These are phyloP conservation scores for Pestalotiopsis sp. DNA, from an alignment of 2,329 filamentous ascomycete species.

Conservation along the genomic window DNA sequence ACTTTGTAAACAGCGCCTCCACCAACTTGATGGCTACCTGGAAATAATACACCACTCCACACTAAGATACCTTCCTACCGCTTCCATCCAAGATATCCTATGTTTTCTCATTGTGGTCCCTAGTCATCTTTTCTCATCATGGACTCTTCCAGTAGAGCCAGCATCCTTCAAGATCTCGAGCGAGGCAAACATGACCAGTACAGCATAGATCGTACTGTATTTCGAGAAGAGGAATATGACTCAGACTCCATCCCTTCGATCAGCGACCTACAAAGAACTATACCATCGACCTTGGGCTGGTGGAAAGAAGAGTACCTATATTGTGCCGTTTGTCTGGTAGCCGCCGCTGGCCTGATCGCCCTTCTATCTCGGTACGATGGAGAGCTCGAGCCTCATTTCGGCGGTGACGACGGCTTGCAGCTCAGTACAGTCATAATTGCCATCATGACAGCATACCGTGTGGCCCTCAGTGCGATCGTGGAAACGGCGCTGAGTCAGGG, in stretches of 20 bases:
- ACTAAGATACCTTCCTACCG: not conserved
- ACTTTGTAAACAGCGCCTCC: no score
- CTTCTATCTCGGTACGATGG: slow-evolving; percentile 34
- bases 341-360: slow-evolving; percentile 28
- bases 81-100: not conserved
- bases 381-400: slow-evolving; percentile 30
- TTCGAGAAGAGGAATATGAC: slow-evolving; percentile 1
- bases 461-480: slow-evolving; percentile 37
- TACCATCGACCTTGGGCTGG: slow-evolving; percentile 33
- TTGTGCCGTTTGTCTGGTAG: slow-evolving; percentile 30
- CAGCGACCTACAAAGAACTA: slow-evolving; percentile 22
- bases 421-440: slow-evolving; percentile 39
- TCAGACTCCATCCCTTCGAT: slow-evolving; percentile 20
- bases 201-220: no score
- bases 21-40: no score
- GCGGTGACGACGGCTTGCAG: slow-evolving; percentile 24
- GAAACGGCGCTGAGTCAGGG: slow-evolving; percentile 39
- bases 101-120: not conserved
- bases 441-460: slow-evolving; percentile 38
- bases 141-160: not conserved
- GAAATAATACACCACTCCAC: no score
- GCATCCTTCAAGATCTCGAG: not conserved
- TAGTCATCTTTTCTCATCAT: not conserved
- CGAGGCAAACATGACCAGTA: not conserved
- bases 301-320: slow-evolving; percentile 40